Base-by-base conservation (phyloP, 2,329 filamentous ascomycete species). In the Aspergillus aculeatus region DNA sequence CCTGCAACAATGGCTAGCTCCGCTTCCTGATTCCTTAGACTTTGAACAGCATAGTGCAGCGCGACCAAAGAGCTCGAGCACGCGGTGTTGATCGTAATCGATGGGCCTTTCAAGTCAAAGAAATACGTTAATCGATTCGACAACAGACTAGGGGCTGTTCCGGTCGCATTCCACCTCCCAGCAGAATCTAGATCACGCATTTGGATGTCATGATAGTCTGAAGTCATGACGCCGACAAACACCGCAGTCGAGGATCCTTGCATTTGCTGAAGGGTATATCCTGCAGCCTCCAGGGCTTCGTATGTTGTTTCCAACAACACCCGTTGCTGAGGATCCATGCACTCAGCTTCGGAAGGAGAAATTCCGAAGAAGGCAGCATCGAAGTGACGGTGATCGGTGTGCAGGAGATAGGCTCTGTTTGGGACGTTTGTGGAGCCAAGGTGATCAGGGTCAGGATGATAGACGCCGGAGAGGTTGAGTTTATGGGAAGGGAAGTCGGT, bases 11-110 rank as follows among this genome's bases (percentile, higher is more conserved):
- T 32, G 7, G 60, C 62, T 1, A 67, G 49, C 1, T 53, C 47
- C 3, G 62, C 62, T 11, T 69, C 65, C 1, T 70, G 68, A 10
- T n/a, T 58, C 0, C 68, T 62, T 1, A 75, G 41, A 11, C 47
- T 59, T 24, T 71, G 66, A 9, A 68, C 66, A 2, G 70, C 71
- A 5, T 65, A 58, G 51, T 73, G 70, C 0, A 73, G 32, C 1
- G 72, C 69, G 9, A 72, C 64, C 1, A 80, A 56, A 54, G 68
- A 72, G 0, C 75, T 75, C 0, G 76, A 78, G 53, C 78, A 80
- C 2, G 77, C 78, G 0, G 78, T 80, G 24, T 80, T 77, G 21
- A 80, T 69, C 0, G 75, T 77, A 62, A 78, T 69, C 4, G 64
- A 70, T 0, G 77, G 73, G 0, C 78, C 62, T 1, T 31, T 32